phyloP scores from a whole-genome alignment of 2,329 filamentous ascomycete genomes.

The Lachnellula willkommii region DNA sequence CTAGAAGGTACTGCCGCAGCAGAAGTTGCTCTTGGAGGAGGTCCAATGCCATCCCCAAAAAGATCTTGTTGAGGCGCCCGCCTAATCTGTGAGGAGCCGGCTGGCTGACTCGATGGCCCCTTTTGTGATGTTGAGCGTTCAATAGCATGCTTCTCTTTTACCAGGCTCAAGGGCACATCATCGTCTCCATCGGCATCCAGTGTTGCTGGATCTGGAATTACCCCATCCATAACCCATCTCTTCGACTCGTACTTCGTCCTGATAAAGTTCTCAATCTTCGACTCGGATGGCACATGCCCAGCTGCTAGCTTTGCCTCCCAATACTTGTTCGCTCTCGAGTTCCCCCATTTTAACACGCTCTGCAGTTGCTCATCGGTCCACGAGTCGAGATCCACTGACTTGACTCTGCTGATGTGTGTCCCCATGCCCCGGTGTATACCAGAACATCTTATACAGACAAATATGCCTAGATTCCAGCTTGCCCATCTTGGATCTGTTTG shows the following conservation, averaged over 20 bases:
- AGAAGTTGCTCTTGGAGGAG: conserved; percentile 64
- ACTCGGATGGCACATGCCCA: conserved; percentile 88
- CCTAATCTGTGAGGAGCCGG: conserved; percentile 25
- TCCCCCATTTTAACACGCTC: conserved; percentile 93
- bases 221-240: conserved; percentile 98
- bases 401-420: conserved; percentile 96
- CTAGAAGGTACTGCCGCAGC: conserved; percentile 56
- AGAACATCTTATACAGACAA: conserved; percentile 96
- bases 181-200: conserved; percentile 82
- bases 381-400: conserved; percentile 94
- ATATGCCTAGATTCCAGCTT: conserved; percentile 96
- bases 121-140: conserved; percentile 42
- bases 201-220: conserved; percentile 85
- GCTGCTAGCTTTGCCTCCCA: conserved; percentile 93
- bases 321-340: conserved; percentile 94
- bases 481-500: conserved; percentile 91
- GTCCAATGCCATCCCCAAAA: conserved; percentile 69
- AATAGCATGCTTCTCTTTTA: conserved; percentile 61
- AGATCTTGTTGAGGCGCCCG: conserved; percentile 63
- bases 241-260: conserved; percentile 98
- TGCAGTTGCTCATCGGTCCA: conserved; percentile 98
- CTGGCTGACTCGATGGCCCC: conserved; percentile 27
- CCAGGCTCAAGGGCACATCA: conserved; percentile 61
- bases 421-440: conserved; percentile 99
- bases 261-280: conserved; percentile 99